Evolutionary conservation across 2,329 filamentous ascomycete genomes (phyloP).

Genomic region (Diplocarpon mali): DNA sequence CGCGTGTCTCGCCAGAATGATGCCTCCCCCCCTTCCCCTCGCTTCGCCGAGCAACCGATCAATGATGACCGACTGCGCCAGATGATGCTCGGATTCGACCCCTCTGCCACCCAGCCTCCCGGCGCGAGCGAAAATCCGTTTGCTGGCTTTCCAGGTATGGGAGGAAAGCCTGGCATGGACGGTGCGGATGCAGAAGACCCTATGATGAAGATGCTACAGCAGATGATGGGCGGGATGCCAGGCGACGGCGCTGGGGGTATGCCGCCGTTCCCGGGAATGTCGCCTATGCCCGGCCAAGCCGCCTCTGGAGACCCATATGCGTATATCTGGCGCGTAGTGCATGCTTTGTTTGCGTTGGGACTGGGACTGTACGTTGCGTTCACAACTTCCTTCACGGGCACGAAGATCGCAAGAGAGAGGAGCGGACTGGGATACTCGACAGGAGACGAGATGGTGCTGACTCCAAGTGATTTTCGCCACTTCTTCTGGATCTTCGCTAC

Average conservation of each 20-base stretch:
- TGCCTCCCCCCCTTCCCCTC: slow-evolving; percentile 12
- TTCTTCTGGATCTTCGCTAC: slow-evolving; percentile 79
- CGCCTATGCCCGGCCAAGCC: slow-evolving; percentile 28
- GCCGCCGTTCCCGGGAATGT: slow-evolving; percentile 32
- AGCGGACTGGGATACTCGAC: slow-evolving; percentile 23
- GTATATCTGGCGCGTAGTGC: slow-evolving; percentile 60
- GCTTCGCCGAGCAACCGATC: slow-evolving; percentile 24
- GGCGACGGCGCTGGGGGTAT: slow-evolving; percentile 25
- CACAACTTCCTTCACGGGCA: slow-evolving; percentile 58
- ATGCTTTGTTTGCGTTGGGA: slow-evolving; percentile 58
- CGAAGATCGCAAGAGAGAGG: slow-evolving; percentile 45
- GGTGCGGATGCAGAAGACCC: slow-evolving; percentile 40
- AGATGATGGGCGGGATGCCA: slow-evolving; percentile 47
- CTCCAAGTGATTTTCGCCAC: slow-evolving; percentile 31
- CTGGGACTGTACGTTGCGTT: slow-evolving; percentile 62
- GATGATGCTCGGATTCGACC: slow-evolving; percentile 50
- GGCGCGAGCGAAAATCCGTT: slow-evolving; percentile 26
- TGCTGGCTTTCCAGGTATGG: slow-evolving; percentile 25
- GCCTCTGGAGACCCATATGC: slow-evolving; percentile 31
- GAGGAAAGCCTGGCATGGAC: slow-evolving; percentile 21
- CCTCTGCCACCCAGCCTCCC: slow-evolving; percentile 25
- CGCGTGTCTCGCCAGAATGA: slow-evolving; percentile 29
- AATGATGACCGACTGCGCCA: slow-evolving; percentile 52
- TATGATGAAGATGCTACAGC: slow-evolving; percentile 65
- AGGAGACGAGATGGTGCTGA: slow-evolving; percentile 21